Percentiles rank a stretch among this genome's conserved stretches.
Conservation (phyloP, 495 filamentous ascomycete genomes). For the Daldinia bambusicola region DNA sequence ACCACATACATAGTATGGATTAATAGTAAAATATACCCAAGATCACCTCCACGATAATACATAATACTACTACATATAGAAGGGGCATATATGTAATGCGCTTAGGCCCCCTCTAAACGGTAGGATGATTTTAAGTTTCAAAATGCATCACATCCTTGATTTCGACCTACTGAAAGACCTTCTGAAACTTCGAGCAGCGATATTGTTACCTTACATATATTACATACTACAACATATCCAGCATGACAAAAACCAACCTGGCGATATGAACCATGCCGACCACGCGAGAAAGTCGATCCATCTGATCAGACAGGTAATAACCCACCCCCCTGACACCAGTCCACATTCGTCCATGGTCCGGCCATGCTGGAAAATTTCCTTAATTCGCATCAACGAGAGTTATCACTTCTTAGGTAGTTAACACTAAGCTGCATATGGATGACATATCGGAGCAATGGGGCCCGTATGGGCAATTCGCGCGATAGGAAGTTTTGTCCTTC, state of each 20-base stretch:
- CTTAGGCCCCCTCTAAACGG: constrained; percentile 36
- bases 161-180: constrained; percentile 26
- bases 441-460: not conserved
- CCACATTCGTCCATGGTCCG: constrained; percentile 26
- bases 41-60: constrained; percentile 26
- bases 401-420: not conserved
- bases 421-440: not conserved
- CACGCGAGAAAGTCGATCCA: constrained; percentile 43
- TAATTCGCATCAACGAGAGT: constrained; percentile 26
- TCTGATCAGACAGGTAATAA: constrained; percentile 31
- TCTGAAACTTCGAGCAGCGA: constrained; percentile 38
- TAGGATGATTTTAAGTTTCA: constrained; percentile 41
- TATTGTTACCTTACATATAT: constrained; percentile 2
- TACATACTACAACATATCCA: not conserved
- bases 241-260: not conserved
- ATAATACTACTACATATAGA: constrained; percentile 19
- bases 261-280: constrained; percentile 26
- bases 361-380: not conserved
- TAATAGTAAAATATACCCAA: constrained; percentile 17
- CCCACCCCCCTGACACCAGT: constrained; percentile 37
- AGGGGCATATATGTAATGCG: constrained; percentile 42
- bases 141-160: constrained; percentile 26
- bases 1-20: too few relatives aligned
- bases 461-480: not conserved
- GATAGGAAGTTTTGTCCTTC: not conserved